Evolutionary conservation across 495 filamentous ascomycete genomes (phyloP).

Genomic region (Penicillium coffeae): DNA sequence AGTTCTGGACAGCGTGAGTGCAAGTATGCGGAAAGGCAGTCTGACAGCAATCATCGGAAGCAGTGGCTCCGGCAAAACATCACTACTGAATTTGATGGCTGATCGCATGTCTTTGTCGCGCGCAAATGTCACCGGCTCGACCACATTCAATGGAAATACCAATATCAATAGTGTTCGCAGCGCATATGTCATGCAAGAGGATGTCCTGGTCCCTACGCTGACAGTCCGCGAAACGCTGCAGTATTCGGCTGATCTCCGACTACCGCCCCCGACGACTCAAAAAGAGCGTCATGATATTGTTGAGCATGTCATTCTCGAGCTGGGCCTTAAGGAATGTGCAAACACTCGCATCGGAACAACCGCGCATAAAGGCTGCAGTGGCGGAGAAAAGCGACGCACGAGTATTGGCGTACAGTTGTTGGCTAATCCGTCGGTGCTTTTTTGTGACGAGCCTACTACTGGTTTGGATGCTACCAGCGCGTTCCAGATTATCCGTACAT

Average conservation of each 20-base stretch:
- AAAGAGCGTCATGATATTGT: conserved; percentile 57
- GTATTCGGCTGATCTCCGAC: conserved; percentile 66
- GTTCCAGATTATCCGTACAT: conserved; percentile 64
- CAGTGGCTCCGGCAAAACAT: conserved; percentile 71
- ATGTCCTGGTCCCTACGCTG: conserved; percentile 63
- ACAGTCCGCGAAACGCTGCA: conserved; percentile 69
- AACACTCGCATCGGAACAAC: conserved; percentile 65
- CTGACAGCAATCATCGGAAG: conserved; percentile 71
- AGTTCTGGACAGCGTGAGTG: conserved; percentile 53
- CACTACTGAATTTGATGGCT: conserved; percentile 65
- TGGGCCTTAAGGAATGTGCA: conserved; percentile 71
- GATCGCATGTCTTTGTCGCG: conserved; percentile 55
- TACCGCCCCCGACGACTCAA: conserved; percentile 56
- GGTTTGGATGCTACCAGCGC: conserved; percentile 71
- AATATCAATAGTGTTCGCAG: conserved; percentile 53
- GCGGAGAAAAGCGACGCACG: conserved; percentile 69
- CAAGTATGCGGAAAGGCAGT: conserved; percentile 55
- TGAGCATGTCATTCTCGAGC: conserved; percentile 68
- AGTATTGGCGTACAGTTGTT: conserved; percentile 73
- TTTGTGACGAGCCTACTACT: conserved; percentile 73
- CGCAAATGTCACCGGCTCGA: conserved; percentile 49
- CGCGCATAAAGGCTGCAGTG: conserved; percentile 68
- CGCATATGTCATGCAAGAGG: conserved; percentile 76
- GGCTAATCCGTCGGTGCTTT: conserved; percentile 69
- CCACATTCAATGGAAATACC: conserved; percentile 53